Evolutionary conservation across 2,329 filamentous ascomycete genomes (phyloP).

Genomic region (Xylaria sp.): DNA sequence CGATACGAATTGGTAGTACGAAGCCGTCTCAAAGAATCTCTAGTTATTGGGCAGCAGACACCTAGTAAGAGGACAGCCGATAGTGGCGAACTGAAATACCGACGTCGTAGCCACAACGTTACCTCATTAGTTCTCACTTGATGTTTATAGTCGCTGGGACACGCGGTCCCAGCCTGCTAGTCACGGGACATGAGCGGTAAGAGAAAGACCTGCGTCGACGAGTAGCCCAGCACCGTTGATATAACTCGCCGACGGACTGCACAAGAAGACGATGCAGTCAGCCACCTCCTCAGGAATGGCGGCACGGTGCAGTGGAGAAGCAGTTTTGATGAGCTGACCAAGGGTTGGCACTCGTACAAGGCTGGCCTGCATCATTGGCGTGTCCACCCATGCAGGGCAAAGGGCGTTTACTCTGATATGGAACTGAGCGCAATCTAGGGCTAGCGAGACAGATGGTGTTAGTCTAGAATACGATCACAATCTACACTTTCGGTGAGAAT

Average conservation of each 20-base stretch:
- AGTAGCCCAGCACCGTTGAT: constrained; percentile 25
- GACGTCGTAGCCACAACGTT: no score
- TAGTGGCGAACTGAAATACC: no score
- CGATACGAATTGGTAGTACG: no score
- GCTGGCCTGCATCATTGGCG: constrained; percentile 24
- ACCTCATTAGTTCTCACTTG: not conserved
- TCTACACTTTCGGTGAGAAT: not conserved
- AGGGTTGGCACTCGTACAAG: constrained; percentile 11
- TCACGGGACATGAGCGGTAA: not conserved
- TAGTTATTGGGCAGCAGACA: no score
- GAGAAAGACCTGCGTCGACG: constrained; percentile 1
- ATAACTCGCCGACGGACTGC: constrained; percentile 27
- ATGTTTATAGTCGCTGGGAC: not conserved
- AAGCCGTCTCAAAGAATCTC: no score
- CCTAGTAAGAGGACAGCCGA: no score
- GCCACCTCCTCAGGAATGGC: constrained; percentile 31
- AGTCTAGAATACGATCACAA: not conserved
- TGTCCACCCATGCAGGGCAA: constrained; percentile 29
- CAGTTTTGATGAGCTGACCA: constrained; percentile 8
- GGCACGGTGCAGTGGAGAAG: constrained; percentile 4
- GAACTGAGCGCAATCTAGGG: constrained; percentile 12
- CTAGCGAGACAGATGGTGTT: not conserved
- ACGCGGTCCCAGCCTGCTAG: constrained; percentile 1
- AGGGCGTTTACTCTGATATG: constrained; percentile 29
- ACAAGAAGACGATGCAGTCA: constrained; percentile 31